phyloP scores from a whole-genome alignment of 768 basidiomycete genomes.

The Mrakia gelida region DNA sequence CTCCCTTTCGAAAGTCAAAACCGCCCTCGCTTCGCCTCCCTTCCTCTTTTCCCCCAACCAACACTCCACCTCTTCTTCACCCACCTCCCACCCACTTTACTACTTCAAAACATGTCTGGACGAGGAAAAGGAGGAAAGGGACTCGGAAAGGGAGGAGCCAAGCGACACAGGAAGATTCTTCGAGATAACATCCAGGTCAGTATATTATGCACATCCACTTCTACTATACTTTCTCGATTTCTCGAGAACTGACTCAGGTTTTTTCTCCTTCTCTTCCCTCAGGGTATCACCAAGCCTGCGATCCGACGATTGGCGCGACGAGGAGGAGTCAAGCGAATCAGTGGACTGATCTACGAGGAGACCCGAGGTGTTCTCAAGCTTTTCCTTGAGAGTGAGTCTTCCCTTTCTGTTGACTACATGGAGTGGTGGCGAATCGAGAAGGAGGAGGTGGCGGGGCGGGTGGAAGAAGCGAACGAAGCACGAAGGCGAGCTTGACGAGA shows the following conservation, averaged over 20 bases:
- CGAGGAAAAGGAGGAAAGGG: slow-evolving; percentile 88
- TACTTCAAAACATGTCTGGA: slow-evolving; percentile 66
- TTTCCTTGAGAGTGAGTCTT: slow-evolving; percentile 65
- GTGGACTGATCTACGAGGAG: slow-evolving; percentile 80
- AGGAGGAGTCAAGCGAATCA: slow-evolving; percentile 95
- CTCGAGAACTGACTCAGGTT: slow-evolving; percentile 72
- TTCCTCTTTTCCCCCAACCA: background rate
- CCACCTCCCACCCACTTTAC: background rate
- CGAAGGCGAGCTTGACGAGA: too few relatives aligned
- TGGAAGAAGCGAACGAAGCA: too few relatives aligned
- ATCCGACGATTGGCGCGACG: slow-evolving; percentile 91
- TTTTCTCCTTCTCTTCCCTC: background rate
- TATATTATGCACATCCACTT: too few relatives aligned
- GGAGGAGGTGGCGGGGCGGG: too few relatives aligned
- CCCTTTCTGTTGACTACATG: background rate
- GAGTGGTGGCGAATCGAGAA: too few relatives aligned
- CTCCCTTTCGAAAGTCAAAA: background rate
- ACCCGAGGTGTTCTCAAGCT: slow-evolving; percentile 92
- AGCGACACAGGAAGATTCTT: slow-evolving; percentile 70
- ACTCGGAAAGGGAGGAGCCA: slow-evolving; percentile 90
- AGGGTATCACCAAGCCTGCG: slow-evolving; percentile 81
- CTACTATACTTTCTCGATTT: background rate
- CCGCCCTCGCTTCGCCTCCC: background rate
- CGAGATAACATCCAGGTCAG: slow-evolving; percentile 40
- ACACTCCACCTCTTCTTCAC: background rate